A percentile compares a stretch with the other conserved stretches of the same genome.
phyloP scores from a whole-genome alignment of 768 basidiomycete genomes.

The Boletellus emodensis region DNA sequence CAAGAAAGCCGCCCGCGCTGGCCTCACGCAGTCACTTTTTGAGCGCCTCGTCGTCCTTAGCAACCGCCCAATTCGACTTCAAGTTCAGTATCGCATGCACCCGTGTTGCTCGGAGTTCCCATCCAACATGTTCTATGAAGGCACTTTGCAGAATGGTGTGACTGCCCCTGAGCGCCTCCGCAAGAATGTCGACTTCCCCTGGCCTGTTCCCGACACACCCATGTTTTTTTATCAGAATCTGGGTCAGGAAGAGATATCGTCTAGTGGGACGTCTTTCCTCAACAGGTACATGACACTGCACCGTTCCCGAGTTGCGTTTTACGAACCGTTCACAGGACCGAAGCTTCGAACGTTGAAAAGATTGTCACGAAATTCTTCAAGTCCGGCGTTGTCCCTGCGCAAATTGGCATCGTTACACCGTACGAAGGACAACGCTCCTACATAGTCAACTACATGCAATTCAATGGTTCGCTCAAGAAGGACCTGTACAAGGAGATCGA shows the following conservation, averaged over 20 bases:
- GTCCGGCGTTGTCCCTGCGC: constrained; percentile 89
- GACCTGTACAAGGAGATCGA: constrained; percentile 99
- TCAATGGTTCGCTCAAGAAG: constrained; percentile 98
- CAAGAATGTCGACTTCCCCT: constrained; percentile 99
- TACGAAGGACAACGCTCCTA: constrained; percentile 99
- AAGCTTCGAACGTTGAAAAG: constrained; percentile 99
- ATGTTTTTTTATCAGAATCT: constrained; percentile 99
- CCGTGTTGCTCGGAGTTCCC: constrained; percentile 99
- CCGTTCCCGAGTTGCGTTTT: neutral
- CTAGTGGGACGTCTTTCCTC: constrained; percentile 96
- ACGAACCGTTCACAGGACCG: constrained; percentile 59
- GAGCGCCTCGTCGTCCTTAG: constrained; percentile 94
- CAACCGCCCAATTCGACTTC: constrained; percentile 95
- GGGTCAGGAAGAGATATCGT: constrained; percentile 98
- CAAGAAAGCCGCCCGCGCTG: constrained; percentile 99
- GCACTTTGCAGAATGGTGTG: constrained; percentile 97
- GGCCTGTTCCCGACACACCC: constrained; percentile 94
- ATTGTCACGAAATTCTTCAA: constrained; percentile 99
- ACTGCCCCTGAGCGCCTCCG: constrained; percentile 95
- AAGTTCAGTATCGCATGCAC: constrained; percentile 99
- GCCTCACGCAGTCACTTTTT: constrained; percentile 95
- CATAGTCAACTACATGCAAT: constrained; percentile 99
- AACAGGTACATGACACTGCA: constrained; percentile 55
- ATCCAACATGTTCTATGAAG: constrained; percentile 99
- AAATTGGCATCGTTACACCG: constrained; percentile 98